These are phyloP conservation scores for Ramaria sp. DNA, from an alignment of 768 basidiomycete genomes.

Conservation along the genomic window DNA sequence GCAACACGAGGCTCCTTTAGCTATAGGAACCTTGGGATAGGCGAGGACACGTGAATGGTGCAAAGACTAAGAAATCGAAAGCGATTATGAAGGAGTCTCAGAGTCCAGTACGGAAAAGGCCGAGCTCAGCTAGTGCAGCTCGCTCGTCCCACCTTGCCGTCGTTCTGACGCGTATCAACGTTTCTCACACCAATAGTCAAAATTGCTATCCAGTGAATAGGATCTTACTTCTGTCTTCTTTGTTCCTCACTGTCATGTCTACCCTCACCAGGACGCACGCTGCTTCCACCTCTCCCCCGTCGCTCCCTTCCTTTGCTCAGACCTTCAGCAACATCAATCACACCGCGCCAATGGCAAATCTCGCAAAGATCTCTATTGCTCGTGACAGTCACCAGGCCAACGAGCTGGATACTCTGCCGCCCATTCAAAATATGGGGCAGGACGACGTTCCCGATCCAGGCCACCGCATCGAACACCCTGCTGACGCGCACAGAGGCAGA, in stretches of 20 bases:
- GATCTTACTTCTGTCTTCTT: not conserved
- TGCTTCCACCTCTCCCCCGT: not conserved
- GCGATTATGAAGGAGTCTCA: too few species aligned
- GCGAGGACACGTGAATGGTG: too few species aligned
- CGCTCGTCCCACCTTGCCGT: too few species aligned
- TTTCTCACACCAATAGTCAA: not conserved
- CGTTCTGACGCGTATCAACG: not conserved
- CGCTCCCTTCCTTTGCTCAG: conserved; percentile 67
- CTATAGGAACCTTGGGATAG: too few species aligned
- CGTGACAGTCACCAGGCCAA: not conserved
- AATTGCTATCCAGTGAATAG: not conserved
- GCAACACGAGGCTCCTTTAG: too few species aligned
- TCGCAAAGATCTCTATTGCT: not conserved
- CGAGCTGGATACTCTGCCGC: not conserved
- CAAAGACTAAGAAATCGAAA: too few species aligned
- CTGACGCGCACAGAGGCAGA: not conserved
- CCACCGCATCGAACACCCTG: not conserved
- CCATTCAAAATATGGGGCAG: not conserved
- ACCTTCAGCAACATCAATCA: conserved; percentile 38
- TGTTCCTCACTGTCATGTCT: conserved; percentile 1
- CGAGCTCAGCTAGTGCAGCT: too few species aligned
- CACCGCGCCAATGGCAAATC: not conserved
- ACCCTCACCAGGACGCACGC: conserved; percentile 2
- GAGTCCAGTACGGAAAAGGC: too few species aligned
- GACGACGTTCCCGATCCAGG: not conserved